A percentile compares a stretch with the other conserved stretches of the same genome.
phyloP scores from a whole-genome alignment of 805 yeast genomes.

The Suhomyces sp. region DNA sequence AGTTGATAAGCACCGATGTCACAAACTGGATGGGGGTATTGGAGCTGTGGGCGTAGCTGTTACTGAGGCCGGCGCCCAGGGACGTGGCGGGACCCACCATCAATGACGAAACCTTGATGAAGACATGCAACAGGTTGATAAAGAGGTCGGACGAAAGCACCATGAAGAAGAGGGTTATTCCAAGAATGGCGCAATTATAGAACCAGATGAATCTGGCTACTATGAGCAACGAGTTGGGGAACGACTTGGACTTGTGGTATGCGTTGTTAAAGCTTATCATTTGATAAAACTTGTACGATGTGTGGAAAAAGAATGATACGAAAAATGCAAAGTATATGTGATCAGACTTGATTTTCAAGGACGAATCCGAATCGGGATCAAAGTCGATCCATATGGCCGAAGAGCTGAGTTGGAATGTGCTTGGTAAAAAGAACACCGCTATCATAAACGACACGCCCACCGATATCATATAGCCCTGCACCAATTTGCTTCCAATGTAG shows the following conservation, averaged over 20 bases:
- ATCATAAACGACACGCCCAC: background rate
- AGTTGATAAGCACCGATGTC: constrained; percentile 16
- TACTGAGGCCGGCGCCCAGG: background rate
- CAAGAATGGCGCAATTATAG: constrained; percentile 18
- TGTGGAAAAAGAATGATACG: constrained; percentile 11
- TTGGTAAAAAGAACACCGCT: constrained; percentile 9
- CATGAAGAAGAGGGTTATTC: constrained; percentile 9
- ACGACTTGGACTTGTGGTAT: constrained; percentile 11
- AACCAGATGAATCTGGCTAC: constrained; percentile 20
- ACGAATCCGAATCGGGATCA: background rate
- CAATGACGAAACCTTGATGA: constrained; percentile 1
- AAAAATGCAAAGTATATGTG: constrained; percentile 20
- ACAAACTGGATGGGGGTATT: constrained; percentile 11
- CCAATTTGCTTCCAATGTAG: background rate
- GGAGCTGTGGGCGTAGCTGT: background rate
- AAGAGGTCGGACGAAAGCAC: constrained; percentile 20
- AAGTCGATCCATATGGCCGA: constrained; percentile 14
- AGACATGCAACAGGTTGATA: constrained; percentile 13
- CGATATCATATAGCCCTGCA: constrained; percentile 1
- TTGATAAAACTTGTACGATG: constrained; percentile 10
- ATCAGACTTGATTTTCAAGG: constrained; percentile 20
- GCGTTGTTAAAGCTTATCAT: constrained; percentile 9
- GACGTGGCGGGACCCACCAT: background rate
- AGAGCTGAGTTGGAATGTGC: constrained; percentile 17
- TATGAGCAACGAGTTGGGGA: constrained; percentile 15